These are phyloP conservation scores for Plicaturopsis crispa DNA, from an alignment of 768 basidiomycete genomes.

Conservation along the genomic window DNA sequence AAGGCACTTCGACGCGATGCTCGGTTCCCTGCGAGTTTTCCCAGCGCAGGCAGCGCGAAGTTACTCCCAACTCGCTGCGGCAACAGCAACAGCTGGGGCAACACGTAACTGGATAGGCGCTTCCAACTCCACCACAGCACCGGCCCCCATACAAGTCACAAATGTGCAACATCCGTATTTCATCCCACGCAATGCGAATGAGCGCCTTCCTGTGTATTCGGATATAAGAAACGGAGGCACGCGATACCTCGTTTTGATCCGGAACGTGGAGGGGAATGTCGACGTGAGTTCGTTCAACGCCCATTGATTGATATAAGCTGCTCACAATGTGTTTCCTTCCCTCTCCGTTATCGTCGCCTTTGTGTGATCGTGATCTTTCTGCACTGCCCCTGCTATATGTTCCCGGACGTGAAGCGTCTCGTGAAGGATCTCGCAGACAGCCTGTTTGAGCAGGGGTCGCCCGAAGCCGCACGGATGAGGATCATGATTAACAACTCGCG, in stretches of 20 bases:
- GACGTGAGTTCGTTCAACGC: slow-evolving; percentile 32
- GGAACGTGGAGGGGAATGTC: slow-evolving; percentile 60
- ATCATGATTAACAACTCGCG: slow-evolving; percentile 38
- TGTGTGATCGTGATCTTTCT: slow-evolving; percentile 8
- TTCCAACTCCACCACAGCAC: slow-evolving; percentile 1
- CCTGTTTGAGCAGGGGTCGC: slow-evolving; percentile 40
- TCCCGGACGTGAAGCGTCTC: no score
- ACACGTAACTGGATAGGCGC: neutral
- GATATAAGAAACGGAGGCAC: slow-evolving; percentile 64
- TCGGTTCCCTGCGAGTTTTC: neutral
- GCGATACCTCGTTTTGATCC: slow-evolving; percentile 48
- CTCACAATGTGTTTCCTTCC: slow-evolving; percentile 3
- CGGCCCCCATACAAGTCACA: neutral
- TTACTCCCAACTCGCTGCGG: slow-evolving; percentile 7
- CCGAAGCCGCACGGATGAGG: slow-evolving; percentile 41
- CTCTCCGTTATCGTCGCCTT: no score
- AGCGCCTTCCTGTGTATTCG: slow-evolving; percentile 69
- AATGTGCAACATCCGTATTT: slow-evolving; percentile 32
- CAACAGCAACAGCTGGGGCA: neutral
- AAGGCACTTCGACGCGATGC: neutral
- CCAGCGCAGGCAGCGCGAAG: no score
- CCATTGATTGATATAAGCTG: slow-evolving; percentile 3
- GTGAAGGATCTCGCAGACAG: slow-evolving; percentile 46
- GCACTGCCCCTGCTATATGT: no score
- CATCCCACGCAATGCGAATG: slow-evolving; percentile 58